Percentiles rank a stretch among this genome's conserved stretches.
These are phyloP conservation scores for Beta vulgaris DNA, from an alignment of 148 eudicot species.

Conservation along the genomic window DNA sequence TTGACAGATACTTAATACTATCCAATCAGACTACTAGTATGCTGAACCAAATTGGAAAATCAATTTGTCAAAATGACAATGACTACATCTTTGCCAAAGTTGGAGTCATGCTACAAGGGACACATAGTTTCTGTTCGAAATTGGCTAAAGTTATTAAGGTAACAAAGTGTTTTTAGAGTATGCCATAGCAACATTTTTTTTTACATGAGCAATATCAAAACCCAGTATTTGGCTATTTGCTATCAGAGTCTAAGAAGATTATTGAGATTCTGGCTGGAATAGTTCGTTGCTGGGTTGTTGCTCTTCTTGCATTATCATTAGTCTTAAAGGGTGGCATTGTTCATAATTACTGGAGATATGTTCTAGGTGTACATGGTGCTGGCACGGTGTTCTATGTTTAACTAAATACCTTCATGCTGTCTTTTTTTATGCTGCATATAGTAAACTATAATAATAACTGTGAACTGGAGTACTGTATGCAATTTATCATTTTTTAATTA, in stretches of 20 bases:
- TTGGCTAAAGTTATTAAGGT: slow-evolving; percentile 62
- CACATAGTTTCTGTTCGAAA: slow-evolving; percentile 54
- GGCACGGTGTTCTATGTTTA: not conserved
- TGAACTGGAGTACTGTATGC: too few relatives aligned
- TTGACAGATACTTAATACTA: slow-evolving; percentile 54
- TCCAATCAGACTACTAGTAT: slow-evolving; percentile 35
- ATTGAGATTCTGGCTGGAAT: not conserved
- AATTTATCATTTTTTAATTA: not conserved
- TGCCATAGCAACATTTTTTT: not conserved
- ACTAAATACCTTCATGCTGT: not conserved
- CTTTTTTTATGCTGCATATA: not conserved
- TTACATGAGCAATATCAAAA: not conserved
- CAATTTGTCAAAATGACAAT: slow-evolving; percentile 24
- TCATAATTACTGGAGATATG: not conserved
- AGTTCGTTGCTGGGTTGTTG: not conserved
- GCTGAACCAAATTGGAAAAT: slow-evolving; percentile 36
- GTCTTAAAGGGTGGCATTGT: not conserved
- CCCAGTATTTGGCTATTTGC: not conserved
- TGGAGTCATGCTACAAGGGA: slow-evolving; percentile 82
- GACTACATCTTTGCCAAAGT: slow-evolving; percentile 51
- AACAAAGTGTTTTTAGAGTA: not conserved
- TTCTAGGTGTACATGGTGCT: not conserved
- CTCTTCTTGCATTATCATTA: too few relatives aligned
- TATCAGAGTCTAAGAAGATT: not conserved
- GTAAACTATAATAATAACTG: not conserved